phyloP scores from a whole-genome alignment of 164 flowering plant genomes.

The Magnolia officinalis region DNA sequence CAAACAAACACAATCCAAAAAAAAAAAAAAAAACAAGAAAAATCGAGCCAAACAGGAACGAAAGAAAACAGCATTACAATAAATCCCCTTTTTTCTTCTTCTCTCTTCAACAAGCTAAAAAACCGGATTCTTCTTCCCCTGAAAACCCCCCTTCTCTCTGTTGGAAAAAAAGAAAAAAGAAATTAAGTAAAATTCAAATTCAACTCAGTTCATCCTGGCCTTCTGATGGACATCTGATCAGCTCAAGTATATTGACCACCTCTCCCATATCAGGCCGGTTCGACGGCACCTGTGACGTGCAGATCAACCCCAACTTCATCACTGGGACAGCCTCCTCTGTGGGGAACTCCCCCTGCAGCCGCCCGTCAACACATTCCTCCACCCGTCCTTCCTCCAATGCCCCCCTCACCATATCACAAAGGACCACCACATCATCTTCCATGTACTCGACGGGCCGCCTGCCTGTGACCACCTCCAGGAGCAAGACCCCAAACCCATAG shows the following conservation, averaged over 20 bases:
- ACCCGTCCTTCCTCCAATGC: slow-evolving; percentile 76
- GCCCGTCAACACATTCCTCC: slow-evolving; percentile 71
- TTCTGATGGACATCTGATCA: slow-evolving; percentile 78
- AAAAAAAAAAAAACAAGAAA: slow-evolving; percentile 9
- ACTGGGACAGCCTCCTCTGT: slow-evolving; percentile 82
- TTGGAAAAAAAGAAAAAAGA: slow-evolving; percentile 1
- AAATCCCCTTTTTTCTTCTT: slow-evolving; percentile 13
- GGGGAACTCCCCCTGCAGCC: slow-evolving; percentile 63
- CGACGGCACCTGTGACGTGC: slow-evolving; percentile 96
- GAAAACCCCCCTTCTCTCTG: slow-evolving; percentile 21
- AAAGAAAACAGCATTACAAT: slow-evolving; percentile 17
- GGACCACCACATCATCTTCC: slow-evolving; percentile 94
- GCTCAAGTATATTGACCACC: slow-evolving; percentile 82
- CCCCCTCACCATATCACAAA: slow-evolving; percentile 82
- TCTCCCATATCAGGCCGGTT: slow-evolving; percentile 92
- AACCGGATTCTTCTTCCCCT: slow-evolving; percentile 76
- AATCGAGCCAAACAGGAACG: slow-evolving; percentile 20
- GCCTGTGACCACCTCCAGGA: slow-evolving; percentile 82
- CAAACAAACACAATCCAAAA: slow-evolving; percentile 4
- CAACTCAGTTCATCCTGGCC: slow-evolving; percentile 54
- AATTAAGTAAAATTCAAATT: slow-evolving; percentile 11
- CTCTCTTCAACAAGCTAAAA: slow-evolving; percentile 17
- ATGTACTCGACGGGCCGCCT: slow-evolving; percentile 91
- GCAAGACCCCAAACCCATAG: slow-evolving; percentile 82
- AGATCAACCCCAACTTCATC: slow-evolving; percentile 79